Evolutionary conservation across 2,329 filamentous ascomycete genomes (phyloP).

Genomic region (Aspergillus fumigatus): DNA sequence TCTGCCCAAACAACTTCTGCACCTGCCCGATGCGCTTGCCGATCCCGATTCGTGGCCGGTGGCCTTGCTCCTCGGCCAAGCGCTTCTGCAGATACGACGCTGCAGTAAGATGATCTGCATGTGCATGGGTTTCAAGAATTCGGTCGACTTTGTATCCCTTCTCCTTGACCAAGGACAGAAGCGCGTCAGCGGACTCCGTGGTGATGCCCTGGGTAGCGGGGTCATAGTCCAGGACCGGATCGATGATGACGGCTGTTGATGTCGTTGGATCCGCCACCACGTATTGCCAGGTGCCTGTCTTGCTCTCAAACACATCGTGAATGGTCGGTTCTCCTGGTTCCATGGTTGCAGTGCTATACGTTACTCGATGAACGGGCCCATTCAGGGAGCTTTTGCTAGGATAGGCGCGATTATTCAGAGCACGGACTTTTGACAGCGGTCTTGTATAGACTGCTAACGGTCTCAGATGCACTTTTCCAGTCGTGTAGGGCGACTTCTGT

Average conservation of each 20-base stretch:
- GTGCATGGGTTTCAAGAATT: constrained; percentile 58
- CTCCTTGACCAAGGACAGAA: constrained; percentile 44
- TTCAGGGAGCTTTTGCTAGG: not conserved
- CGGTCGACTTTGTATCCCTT: constrained; percentile 46
- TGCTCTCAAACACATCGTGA: constrained; percentile 33
- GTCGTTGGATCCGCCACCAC: constrained; percentile 53
- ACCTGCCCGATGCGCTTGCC: constrained; percentile 54
- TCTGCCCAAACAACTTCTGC: constrained; percentile 48
- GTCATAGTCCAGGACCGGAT: constrained; percentile 58
- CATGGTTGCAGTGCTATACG: not conserved
- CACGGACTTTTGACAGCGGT: too few relatives aligned
- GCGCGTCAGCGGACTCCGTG: constrained; percentile 50
- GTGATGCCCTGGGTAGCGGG: constrained; percentile 40
- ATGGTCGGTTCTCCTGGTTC: constrained; percentile 20
- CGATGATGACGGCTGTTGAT: constrained; percentile 52
- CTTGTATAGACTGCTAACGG: not conserved
- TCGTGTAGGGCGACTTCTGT: not conserved
- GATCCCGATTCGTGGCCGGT: constrained; percentile 49
- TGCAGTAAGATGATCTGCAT: constrained; percentile 54
- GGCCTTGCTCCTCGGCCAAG: constrained; percentile 34
- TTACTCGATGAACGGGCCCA: not conserved
- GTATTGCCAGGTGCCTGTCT: constrained; percentile 59
- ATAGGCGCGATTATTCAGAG: not conserved
- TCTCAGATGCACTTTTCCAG: not conserved
- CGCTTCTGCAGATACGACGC: constrained; percentile 52